Conservation (phyloP, 1,284 basidiomycete species). For the Cystobasidiaceae sp. region DNA sequence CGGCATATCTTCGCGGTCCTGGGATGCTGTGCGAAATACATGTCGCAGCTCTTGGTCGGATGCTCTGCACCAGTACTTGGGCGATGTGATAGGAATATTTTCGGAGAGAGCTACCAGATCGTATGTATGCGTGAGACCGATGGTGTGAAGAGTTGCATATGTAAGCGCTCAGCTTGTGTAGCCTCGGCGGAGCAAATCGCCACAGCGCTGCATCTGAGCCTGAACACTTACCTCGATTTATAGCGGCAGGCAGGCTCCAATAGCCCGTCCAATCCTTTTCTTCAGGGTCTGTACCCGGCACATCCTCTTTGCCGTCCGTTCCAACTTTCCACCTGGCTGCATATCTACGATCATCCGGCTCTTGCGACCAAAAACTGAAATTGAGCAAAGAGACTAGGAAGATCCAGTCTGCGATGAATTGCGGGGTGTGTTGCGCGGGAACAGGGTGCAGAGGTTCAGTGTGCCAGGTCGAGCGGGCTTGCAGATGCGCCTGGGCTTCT, state of each 20-base stretch:
- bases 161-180: too few relatives aligned
- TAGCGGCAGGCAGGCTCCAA: conserved; percentile 70
- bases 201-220: too few relatives aligned
- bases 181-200: too few relatives aligned
- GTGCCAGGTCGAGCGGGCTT: conserved; percentile 28
- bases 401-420: conserved; percentile 64
- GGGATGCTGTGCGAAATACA: conserved; percentile 57
- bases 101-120: conserved; percentile 54
- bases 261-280: conserved; percentile 64
- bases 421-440: conserved; percentile 16
- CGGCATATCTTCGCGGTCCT: conserved; percentile 60
- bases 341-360: conserved; percentile 55
- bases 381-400: conserved; percentile 75
- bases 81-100: conserved; percentile 66
- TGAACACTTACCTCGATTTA: conserved; percentile 62
- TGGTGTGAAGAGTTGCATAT: too few relatives aligned
- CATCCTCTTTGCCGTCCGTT: conserved; percentile 56
- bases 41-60: conserved; percentile 54
- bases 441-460: conserved; percentile 34
- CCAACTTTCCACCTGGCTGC: conserved; percentile 63
- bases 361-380: conserved; percentile 77
- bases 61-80: conserved; percentile 61
- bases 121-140: not conserved
- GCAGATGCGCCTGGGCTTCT: not conserved
- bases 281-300: conserved; percentile 42